phyloP scores from a whole-genome alignment of 2,329 filamentous ascomycete genomes.

The Onygenales sp. region DNA sequence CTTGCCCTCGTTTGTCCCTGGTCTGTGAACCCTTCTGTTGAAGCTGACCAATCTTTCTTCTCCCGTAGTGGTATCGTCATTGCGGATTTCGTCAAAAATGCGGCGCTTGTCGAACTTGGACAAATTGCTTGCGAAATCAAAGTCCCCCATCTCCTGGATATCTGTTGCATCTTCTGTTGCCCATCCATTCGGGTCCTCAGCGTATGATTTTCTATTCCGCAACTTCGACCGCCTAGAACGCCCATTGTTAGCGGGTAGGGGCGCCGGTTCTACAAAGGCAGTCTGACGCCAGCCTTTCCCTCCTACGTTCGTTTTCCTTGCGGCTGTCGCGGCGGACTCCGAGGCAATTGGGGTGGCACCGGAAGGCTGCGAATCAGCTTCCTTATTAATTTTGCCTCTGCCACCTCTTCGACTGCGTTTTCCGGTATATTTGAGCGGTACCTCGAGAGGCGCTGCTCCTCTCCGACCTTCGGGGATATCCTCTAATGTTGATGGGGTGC shows the following conservation, averaged over 20 bases:
- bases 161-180: slow-evolving; percentile 94
- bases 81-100: slow-evolving; percentile 84
- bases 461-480: slow-evolving; percentile 13
- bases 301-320: slow-evolving; percentile 27
- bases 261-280: slow-evolving; percentile 50
- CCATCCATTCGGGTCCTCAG: slow-evolving; percentile 68
- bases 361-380: slow-evolving; percentile 31
- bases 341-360: slow-evolving; percentile 22
- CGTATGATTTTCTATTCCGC: slow-evolving; percentile 35
- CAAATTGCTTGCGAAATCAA: slow-evolving; percentile 82
- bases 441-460: slow-evolving; percentile 16
- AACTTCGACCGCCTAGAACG: slow-evolving; percentile 37
- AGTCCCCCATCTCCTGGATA: slow-evolving; percentile 85
- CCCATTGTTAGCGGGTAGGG: slow-evolving; percentile 15
- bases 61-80: slow-evolving; percentile 81
- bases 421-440: slow-evolving; percentile 17
- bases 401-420: slow-evolving; percentile 38
- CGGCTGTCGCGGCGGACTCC: slow-evolving; percentile 19
- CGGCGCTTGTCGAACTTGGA: slow-evolving; percentile 91
- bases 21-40: slow-evolving; percentile 55
- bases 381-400: slow-evolving; percentile 37
- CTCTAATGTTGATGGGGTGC: slow-evolving; percentile 11
- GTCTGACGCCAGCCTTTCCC: slow-evolving; percentile 61
- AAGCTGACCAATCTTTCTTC: slow-evolving; percentile 83
- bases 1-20: slow-evolving; percentile 69